A percentile compares a stretch with the other conserved stretches of the same genome.
These are phyloP conservation scores for Pezicula radicicola DNA, from an alignment of 2,329 filamentous ascomycete species.

Conservation along the genomic window DNA sequence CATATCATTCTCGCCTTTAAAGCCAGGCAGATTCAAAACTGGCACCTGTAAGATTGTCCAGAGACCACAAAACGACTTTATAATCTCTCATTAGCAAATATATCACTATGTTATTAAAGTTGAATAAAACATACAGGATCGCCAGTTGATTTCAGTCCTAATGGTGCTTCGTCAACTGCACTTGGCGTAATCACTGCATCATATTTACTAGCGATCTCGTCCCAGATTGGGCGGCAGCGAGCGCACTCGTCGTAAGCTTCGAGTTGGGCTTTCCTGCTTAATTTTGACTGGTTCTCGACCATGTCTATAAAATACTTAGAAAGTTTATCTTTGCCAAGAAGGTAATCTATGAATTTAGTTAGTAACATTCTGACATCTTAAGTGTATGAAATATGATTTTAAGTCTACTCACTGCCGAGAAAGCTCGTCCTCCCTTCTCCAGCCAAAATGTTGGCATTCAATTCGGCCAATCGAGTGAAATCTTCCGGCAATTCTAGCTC, in stretches of 20 bases:
- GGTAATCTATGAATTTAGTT: constrained; percentile 41
- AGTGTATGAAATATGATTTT: no score
- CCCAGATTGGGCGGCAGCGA: constrained; percentile 50
- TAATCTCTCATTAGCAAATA: neutral
- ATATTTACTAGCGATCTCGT: constrained; percentile 48
- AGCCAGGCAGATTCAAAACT: constrained; percentile 59
- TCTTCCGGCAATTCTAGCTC: constrained; percentile 50
- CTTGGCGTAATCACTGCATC: constrained; percentile 56
- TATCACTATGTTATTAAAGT: neutral
- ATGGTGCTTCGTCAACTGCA: constrained; percentile 55
- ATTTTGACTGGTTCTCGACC: constrained; percentile 44
- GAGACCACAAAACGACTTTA: constrained; percentile 12
- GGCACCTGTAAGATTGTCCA: constrained; percentile 49
- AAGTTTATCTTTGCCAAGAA: constrained; percentile 43
- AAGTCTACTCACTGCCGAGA: constrained; percentile 27
- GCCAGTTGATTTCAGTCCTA: constrained; percentile 51
- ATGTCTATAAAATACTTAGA: constrained; percentile 41
- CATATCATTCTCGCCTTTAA: constrained; percentile 50
- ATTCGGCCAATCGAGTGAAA: constrained; percentile 46
- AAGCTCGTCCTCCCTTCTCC: constrained; percentile 53
- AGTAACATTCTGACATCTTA: neutral
- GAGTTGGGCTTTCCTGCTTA: constrained; percentile 45
- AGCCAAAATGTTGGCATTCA: constrained; percentile 47
- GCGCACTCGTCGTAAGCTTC: constrained; percentile 54
- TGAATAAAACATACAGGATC: constrained; percentile 38